Conservation (phyloP, 176 grass and related monocot species). For the Bolboschoenus planiculmis region DNA sequence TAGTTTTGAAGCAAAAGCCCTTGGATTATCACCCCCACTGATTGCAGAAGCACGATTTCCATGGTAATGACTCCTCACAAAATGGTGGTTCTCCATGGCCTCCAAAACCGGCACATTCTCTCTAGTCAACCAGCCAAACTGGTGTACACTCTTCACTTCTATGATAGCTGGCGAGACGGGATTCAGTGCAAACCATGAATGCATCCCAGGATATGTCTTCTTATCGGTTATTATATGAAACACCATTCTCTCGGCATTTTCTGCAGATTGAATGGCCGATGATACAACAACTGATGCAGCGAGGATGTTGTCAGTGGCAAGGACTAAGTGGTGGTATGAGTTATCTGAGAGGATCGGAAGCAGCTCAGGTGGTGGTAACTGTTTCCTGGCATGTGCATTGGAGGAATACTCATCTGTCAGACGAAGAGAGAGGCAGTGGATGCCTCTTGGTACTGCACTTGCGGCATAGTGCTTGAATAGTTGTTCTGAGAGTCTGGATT, state of each 20-base stretch:
- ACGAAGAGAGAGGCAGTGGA: conserved; percentile 84
- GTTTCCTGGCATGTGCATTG: conserved; percentile 92
- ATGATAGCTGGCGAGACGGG: conserved; percentile 70
- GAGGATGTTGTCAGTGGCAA: conserved; percentile 91
- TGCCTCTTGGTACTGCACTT: conserved; percentile 87
- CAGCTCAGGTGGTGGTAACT: conserved; percentile 83
- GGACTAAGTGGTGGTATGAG: conserved; percentile 75
- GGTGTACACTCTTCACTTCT: conserved; percentile 92
- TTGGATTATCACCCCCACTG: conserved; percentile 54
- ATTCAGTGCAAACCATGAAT: conserved; percentile 98
- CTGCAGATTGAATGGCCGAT: conserved; percentile 59
- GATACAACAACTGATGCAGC: conserved; percentile 85
- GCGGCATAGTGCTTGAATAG: conserved; percentile 83
- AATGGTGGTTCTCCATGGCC: conserved; percentile 76
- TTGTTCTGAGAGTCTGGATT: conserved; percentile 71
- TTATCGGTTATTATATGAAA: conserved; percentile 98
- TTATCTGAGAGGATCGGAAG: conserved; percentile 83
- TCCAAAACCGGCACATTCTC: conserved; percentile 91
- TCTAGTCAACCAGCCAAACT: conserved; percentile 93
- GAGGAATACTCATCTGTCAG: conserved; percentile 95
- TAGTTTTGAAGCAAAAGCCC: conserved; percentile 85
- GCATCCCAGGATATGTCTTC: conserved; percentile 93
- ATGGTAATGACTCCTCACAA: conserved; percentile 86
- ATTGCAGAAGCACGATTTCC: conserved; percentile 67
- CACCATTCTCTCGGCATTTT: conserved; percentile 54